Conservation (phyloP, 192 early-diverging fungal species). For the Backusella australiensis region DNA sequence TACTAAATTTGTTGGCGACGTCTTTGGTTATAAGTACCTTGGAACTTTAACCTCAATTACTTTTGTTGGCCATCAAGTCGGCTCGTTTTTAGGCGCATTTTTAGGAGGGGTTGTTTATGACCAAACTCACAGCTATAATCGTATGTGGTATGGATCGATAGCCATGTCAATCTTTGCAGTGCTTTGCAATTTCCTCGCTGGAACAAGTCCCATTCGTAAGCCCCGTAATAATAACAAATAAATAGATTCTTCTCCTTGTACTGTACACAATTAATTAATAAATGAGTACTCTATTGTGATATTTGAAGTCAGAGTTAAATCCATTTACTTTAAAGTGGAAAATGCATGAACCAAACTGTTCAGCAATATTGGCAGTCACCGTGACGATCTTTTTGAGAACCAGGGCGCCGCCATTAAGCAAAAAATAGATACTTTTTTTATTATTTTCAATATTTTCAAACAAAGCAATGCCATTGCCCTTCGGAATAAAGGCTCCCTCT, state of each 20-base stretch:
- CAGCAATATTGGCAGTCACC: background rate
- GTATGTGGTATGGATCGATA: conserved; percentile 35
- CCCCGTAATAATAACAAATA: background rate
- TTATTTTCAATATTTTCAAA: background rate
- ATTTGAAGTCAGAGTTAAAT: too few relatives aligned
- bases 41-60: conserved; percentile 34
- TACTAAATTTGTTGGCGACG: conserved; percentile 24
- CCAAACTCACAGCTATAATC: conserved; percentile 13
- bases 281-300: background rate
- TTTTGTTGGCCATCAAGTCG: conserved; percentile 33
- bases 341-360: background rate
- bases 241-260: background rate
- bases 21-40: conserved; percentile 35
- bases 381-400: conserved; percentile 1
- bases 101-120: conserved; percentile 33
- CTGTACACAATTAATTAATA: background rate
- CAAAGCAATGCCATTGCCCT: conserved; percentile 20
- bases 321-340: too few relatives aligned
- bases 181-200: conserved; percentile 14
- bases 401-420: background rate
- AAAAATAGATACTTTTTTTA: background rate
- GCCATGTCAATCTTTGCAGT: conserved; percentile 23
- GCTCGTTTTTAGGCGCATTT: conserved; percentile 33
- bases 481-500: conserved; percentile 36
- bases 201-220: background rate